phyloP scores from a whole-genome alignment of 2,329 filamentous ascomycete species.

The Pestalotiopsis sp. region DNA sequence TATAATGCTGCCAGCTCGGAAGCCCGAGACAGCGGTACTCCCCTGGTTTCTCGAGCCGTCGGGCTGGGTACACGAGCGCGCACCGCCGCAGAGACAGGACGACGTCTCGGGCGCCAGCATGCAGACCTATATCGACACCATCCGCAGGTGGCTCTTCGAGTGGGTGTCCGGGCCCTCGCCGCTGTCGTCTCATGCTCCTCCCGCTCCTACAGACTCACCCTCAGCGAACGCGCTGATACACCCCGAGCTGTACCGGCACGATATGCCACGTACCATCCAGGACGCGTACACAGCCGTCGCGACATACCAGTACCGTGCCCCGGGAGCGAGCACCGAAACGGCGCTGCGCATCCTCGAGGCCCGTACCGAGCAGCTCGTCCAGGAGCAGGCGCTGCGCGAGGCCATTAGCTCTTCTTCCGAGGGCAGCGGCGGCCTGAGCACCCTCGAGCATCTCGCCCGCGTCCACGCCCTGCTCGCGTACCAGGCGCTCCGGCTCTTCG shows the following conservation, averaged over 20 bases:
- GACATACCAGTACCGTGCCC: constrained; percentile 23
- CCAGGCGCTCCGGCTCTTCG: constrained; percentile 36
- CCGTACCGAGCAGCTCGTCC: constrained; percentile 25
- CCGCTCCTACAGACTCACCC: not conserved
- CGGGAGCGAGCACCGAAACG: constrained; percentile 15
- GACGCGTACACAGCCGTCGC: constrained; percentile 28
- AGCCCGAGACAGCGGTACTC: not conserved
- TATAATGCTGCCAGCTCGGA: not conserved
- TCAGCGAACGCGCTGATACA: constrained; percentile 25
- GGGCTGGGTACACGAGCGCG: not conserved
- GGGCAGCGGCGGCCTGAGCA: not conserved
- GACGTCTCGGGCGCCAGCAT: constrained; percentile 13
- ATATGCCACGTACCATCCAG: constrained; percentile 27
- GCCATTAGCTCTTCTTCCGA: constrained; percentile 11
- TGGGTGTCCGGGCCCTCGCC: constrained; percentile 23
- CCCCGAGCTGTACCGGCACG: constrained; percentile 22
- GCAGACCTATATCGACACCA: constrained; percentile 24
- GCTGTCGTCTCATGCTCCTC: not conserved
- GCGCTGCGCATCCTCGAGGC: constrained; percentile 26
- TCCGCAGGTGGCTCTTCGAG: constrained; percentile 24
- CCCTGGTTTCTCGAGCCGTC: constrained; percentile 4
- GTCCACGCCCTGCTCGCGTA: constrained; percentile 32
- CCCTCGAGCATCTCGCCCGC: constrained; percentile 23
- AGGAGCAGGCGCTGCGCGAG: constrained; percentile 22
- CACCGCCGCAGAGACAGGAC: constrained; percentile 18